These are phyloP conservation scores for Verticillium nubilum DNA, from an alignment of 2,329 filamentous ascomycete genomes.

Conservation along the genomic window DNA sequence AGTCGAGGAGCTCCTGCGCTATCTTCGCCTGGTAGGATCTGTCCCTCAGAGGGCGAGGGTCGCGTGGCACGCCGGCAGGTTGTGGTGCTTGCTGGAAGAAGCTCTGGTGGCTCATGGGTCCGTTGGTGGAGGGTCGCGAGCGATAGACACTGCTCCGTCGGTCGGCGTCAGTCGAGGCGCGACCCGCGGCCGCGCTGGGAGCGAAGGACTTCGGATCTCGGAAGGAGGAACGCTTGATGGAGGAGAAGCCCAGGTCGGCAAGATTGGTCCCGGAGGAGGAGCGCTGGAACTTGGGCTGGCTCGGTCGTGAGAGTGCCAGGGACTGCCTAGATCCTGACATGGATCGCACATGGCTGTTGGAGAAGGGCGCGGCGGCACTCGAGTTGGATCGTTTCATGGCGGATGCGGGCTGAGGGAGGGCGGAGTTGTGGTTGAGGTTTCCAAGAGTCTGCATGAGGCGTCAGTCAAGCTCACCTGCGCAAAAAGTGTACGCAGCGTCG, in stretches of 20 bases:
- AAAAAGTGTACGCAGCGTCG: neutral
- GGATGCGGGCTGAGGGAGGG: slow-evolving; percentile 85
- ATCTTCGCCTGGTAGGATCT: slow-evolving; percentile 74
- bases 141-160: slow-evolving; percentile 80
- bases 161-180: slow-evolving; percentile 48
- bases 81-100: slow-evolving; percentile 89
- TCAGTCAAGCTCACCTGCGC: neutral
- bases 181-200: slow-evolving; percentile 23
- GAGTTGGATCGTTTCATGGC: slow-evolving; percentile 92
- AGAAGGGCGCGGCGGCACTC: slow-evolving; percentile 60
- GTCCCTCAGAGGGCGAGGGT: slow-evolving; percentile 83
- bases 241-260: slow-evolving; percentile 73
- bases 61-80: slow-evolving; percentile 74
- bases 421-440: slow-evolving; percentile 74
- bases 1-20: slow-evolving; percentile 85
- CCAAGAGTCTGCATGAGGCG: slow-evolving; percentile 65
- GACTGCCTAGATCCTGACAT: slow-evolving; percentile 80
- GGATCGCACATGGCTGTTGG: slow-evolving; percentile 68
- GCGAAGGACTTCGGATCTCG: slow-evolving; percentile 58
- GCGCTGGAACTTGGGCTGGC: slow-evolving; percentile 81
- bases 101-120: slow-evolving; percentile 73
- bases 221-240: slow-evolving; percentile 76
- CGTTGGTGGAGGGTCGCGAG: slow-evolving; percentile 60
- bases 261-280: slow-evolving; percentile 79
- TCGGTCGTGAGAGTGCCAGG: slow-evolving; percentile 76